Conservation (phyloP, 2,329 filamentous ascomycete species). For the Berkeleyomyces rouxiae region DNA sequence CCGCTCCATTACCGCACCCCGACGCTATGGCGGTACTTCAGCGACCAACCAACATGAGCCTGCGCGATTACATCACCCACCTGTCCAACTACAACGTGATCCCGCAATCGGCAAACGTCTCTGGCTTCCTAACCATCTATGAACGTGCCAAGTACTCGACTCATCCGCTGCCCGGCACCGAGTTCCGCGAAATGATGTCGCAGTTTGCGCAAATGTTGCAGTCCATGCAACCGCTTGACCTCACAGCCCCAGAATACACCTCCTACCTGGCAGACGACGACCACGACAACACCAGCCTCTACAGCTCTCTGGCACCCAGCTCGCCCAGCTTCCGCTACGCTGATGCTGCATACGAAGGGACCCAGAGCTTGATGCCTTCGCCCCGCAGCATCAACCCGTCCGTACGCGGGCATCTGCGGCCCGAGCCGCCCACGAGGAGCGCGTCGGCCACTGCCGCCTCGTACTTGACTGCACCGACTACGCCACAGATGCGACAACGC, state of each 20-base stretch:
- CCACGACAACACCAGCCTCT: slow-evolving; percentile 2
- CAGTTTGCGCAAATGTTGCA: slow-evolving; percentile 68
- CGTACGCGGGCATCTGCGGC: not conserved
- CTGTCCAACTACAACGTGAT: slow-evolving; percentile 51
- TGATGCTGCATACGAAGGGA: not conserved
- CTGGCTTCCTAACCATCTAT: slow-evolving; percentile 57
- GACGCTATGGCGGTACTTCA: slow-evolving; percentile 54
- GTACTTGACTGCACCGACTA: slow-evolving; percentile 1
- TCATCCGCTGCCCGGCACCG: slow-evolving; percentile 45
- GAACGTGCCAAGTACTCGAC: slow-evolving; percentile 74
- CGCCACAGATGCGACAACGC: not conserved
- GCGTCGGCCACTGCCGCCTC: not conserved
- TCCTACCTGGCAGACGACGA: not conserved
- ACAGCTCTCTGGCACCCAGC: not conserved
- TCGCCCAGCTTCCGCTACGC: slow-evolving; percentile 8
- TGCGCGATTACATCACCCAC: slow-evolving; percentile 63
- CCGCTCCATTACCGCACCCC: slow-evolving; percentile 23
- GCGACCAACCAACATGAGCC: slow-evolving; percentile 40
- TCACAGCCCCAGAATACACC: slow-evolving; percentile 20
- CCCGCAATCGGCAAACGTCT: not conserved
- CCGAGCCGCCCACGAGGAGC: not conserved
- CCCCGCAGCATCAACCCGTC: not conserved
- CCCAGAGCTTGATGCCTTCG: not conserved
- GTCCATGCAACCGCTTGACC: slow-evolving; percentile 51
- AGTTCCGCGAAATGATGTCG: slow-evolving; percentile 68